phyloP scores from a whole-genome alignment of 1,139 yeast genomes.

The Arxiozyma telluris region DNA sequence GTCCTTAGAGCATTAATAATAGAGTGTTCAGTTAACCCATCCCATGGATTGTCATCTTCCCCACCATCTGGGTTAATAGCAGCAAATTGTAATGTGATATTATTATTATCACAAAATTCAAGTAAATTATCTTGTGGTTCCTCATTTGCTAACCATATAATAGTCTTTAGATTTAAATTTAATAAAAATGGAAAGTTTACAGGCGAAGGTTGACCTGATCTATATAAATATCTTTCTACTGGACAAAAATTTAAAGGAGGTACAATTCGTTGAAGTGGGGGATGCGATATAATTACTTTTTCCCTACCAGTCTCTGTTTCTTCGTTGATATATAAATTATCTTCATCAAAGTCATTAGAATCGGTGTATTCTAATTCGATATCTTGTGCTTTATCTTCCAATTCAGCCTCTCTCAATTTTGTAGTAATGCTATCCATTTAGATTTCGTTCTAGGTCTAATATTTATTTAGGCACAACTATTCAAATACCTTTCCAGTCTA shows the following conservation, averaged over 20 bases:
- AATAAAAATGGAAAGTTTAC: constrained; percentile 79
- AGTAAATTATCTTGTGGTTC: constrained; percentile 86
- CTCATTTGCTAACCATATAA: constrained; percentile 90
- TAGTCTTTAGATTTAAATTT: constrained; percentile 65
- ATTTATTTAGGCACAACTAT: neutral
- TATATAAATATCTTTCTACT: constrained; percentile 73
- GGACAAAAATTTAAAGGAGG: constrained; percentile 96
- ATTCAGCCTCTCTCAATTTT: constrained; percentile 5
- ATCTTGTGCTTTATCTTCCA: constrained; percentile 6
- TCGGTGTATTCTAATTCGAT: constrained; percentile 7
- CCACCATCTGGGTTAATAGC: constrained; percentile 59
- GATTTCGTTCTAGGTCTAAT: neutral
- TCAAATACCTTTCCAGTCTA: neutral
- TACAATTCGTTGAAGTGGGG: constrained; percentile 61
- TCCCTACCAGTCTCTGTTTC: constrained; percentile 28
- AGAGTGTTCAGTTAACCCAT: constrained; percentile 79
- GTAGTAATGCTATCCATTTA: constrained; percentile 2
- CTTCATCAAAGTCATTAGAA: constrained; percentile 25
- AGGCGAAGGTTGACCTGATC: constrained; percentile 96
- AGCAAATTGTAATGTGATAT: constrained; percentile 52
- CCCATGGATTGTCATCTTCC: constrained; percentile 87
- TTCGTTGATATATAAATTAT: constrained; percentile 24
- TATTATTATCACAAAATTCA: constrained; percentile 66
- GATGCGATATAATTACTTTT: constrained; percentile 21
- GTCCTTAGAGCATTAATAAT: constrained; percentile 72